phyloP scores from a whole-genome alignment of 257 asterid genomes.

The Solanum lignicaule region DNA sequence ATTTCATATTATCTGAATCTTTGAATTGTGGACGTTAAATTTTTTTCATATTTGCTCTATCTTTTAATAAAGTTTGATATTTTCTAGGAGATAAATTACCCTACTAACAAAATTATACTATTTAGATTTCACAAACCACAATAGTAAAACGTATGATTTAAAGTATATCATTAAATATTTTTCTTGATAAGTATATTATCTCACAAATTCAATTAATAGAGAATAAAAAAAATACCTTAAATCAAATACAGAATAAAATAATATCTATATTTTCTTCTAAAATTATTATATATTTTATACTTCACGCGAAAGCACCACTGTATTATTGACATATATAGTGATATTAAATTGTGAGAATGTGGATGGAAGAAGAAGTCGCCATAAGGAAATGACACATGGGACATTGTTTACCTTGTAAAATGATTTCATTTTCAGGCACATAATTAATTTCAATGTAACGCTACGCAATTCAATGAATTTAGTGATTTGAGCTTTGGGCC shows the following conservation, averaged over 20 bases:
- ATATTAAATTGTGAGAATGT: not conserved
- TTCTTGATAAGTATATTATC: no score
- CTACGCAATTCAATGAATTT: not conserved
- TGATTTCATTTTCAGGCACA: not conserved
- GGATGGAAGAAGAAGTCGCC: not conserved
- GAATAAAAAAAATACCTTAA: not conserved
- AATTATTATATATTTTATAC: no score
- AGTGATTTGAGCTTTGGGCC: not conserved
- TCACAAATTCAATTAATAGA: no score
- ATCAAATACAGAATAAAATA: no score
- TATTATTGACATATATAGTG: not conserved
- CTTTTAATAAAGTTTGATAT: no score
- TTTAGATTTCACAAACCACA: no score
- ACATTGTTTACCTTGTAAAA: not conserved
- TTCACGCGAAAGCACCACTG: not conserved
- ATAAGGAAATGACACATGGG: not conserved
- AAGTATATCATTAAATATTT: not conserved
- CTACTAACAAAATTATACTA: no score
- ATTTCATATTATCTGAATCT: no score
- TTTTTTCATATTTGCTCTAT: no score
- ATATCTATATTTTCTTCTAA: no score
- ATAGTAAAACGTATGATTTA: no score
- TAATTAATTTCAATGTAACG: not conserved
- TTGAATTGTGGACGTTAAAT: not conserved
- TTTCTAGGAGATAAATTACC: not conserved